These are phyloP conservation scores for Vitis vinifera DNA, from an alignment of 164 flowering plant genomes.

Conservation along the genomic window DNA sequence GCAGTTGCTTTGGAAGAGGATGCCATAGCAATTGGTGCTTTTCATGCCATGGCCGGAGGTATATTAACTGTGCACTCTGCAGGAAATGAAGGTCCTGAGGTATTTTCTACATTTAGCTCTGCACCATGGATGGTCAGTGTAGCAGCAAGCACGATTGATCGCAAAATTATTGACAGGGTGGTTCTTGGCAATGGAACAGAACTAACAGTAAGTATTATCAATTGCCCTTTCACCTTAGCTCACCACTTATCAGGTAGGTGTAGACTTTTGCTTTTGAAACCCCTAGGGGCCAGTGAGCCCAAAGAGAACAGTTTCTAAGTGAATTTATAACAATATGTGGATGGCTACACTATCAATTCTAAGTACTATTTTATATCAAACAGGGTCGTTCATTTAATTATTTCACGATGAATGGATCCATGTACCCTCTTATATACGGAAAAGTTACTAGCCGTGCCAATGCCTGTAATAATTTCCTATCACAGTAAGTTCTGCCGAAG, in stretches of 20 bases:
- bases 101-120: not conserved
- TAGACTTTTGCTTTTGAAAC: too few relatives aligned
- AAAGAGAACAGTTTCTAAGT: too few relatives aligned
- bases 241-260: too few relatives aligned
- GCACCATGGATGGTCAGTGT: conserved; percentile 41
- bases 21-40: conserved; percentile 27
- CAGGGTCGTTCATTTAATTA: conserved; percentile 30
- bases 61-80: conserved; percentile 9
- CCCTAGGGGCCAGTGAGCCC: too few relatives aligned
- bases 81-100: conserved; percentile 8
- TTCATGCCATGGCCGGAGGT: conserved; percentile 36
- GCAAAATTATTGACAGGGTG: conserved; percentile 19
- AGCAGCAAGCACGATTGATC: conserved; percentile 33
- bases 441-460: not conserved
- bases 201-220: conserved; percentile 12
- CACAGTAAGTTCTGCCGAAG: too few relatives aligned
- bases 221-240: not conserved
- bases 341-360: not conserved
- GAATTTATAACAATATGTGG: not conserved
- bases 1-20: not conserved
- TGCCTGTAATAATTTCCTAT: too few relatives aligned
- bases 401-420: conserved; percentile 7
- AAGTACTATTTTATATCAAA: not conserved
- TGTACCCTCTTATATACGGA: conserved; percentile 16
- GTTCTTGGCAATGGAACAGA: conserved; percentile 28